Evolutionary conservation across 2,329 filamentous ascomycete genomes (phyloP).

Genomic region (Hymenoscyphus fraxineus): DNA sequence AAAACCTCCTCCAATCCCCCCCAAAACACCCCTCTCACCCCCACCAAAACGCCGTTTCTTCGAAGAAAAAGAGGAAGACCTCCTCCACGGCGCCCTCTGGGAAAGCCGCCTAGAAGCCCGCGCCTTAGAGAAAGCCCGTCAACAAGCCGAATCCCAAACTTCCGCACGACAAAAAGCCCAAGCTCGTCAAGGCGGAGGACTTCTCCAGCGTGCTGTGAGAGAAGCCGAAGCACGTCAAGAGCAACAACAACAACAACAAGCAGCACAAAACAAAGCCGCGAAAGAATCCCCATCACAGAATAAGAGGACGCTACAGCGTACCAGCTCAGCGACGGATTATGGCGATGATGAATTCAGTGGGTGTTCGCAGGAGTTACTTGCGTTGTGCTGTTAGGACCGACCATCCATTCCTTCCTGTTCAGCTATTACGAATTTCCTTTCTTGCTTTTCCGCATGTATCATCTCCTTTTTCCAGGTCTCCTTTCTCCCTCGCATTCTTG

Average conservation of each 20-base stretch:
- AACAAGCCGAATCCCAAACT: neutral
- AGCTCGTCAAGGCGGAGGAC: too few relatives aligned
- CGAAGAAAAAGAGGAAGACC: conserved; percentile 31
- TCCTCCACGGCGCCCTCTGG: conserved; percentile 25
- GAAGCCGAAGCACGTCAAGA: too few relatives aligned
- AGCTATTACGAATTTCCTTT: neutral
- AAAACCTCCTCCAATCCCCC: conserved; percentile 5
- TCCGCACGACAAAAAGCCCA: neutral
- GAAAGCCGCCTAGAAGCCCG: conserved; percentile 21
- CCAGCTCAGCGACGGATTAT: conserved; percentile 29
- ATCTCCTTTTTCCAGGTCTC: too few relatives aligned
- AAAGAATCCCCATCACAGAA: neutral
- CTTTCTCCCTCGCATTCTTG: too few relatives aligned
- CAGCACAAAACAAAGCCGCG: neutral
- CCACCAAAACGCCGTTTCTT: conserved; percentile 25
- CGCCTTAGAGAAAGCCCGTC: neutral
- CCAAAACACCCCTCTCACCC: conserved; percentile 2
- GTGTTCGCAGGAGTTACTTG: conserved; percentile 26
- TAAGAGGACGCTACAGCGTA: conserved; percentile 1
- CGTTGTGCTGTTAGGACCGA: conserved; percentile 8
- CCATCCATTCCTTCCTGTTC: too few relatives aligned
- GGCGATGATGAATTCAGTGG: conserved; percentile 31
- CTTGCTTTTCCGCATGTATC: neutral
- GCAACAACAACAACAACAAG: neutral
- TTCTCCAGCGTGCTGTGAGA: too few relatives aligned